A percentile compares a stretch with the other conserved stretches of the same genome.
phyloP scores from a whole-genome alignment of 1,139 yeast genomes.

The Yamadazyma epiphylla region DNA sequence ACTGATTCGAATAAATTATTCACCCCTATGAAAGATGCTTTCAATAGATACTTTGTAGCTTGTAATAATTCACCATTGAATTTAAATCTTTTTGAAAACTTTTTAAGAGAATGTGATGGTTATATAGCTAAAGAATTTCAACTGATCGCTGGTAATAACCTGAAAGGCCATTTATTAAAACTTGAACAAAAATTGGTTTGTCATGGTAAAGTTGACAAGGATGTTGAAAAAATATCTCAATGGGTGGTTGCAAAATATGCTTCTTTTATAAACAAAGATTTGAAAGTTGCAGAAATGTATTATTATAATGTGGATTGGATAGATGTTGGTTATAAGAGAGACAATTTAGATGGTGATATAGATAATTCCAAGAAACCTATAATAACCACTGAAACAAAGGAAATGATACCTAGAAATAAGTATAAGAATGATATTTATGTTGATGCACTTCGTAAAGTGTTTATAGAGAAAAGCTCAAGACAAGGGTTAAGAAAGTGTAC shows the following conservation, averaged over 20 bases:
- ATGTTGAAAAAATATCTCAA: constrained; percentile 29
- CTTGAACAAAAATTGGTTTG: constrained; percentile 68
- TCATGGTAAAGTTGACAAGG: constrained; percentile 53
- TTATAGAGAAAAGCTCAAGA: constrained; percentile 19
- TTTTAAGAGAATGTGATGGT: constrained; percentile 49
- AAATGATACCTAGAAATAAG: constrained; percentile 19
- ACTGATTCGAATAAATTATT: constrained; percentile 39
- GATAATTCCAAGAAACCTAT: constrained; percentile 1
- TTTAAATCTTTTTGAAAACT: constrained; percentile 58
- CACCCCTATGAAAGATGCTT: constrained; percentile 53
- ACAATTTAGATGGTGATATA: constrained; percentile 7
- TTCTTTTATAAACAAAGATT: constrained; percentile 32
- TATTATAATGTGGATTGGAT: constrained; percentile 75
- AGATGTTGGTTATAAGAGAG: constrained; percentile 34
- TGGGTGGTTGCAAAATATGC: constrained; percentile 31
- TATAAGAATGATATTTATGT: constrained; percentile 24
- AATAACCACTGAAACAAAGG: neutral
- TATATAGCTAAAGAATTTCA: constrained; percentile 28
- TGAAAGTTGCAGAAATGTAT: constrained; percentile 48
- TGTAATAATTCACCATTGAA: constrained; percentile 55
- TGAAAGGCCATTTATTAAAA: constrained; percentile 34
- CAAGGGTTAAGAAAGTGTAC: constrained; percentile 49
- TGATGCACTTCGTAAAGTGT: constrained; percentile 45
- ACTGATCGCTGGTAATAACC: constrained; percentile 18
- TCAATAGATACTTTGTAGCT: constrained; percentile 50